Conservation (phyloP, 305 asterid species). For the Solanum aculeatissimum region DNA sequence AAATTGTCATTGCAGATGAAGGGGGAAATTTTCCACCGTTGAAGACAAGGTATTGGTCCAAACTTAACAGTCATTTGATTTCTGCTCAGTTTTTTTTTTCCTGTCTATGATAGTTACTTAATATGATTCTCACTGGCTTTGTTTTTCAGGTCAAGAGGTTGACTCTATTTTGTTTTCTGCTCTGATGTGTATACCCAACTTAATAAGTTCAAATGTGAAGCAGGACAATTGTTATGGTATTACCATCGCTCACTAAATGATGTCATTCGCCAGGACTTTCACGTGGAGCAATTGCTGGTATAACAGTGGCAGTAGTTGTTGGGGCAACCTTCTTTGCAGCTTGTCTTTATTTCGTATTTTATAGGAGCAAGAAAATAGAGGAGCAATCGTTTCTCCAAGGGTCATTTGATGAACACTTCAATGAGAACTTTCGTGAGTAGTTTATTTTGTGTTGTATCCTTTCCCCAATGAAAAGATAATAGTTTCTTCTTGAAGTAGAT, state of each 20-base stretch:
- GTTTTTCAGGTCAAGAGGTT: conserved; percentile 74
- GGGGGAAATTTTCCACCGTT: conserved; percentile 65
- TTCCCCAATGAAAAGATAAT: not conserved
- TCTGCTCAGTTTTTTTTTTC: not conserved
- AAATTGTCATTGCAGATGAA: conserved; percentile 34
- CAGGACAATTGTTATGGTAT: not conserved
- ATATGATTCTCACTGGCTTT: not conserved
- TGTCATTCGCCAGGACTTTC: conserved; percentile 43
- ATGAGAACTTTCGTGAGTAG: conserved; percentile 8
- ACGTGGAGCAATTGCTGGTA: conserved; percentile 65
- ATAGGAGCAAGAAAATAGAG: conserved; percentile 21
- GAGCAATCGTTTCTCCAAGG: conserved; percentile 20
- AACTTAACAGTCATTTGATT: not conserved
- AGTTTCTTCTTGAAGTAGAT: not conserved
- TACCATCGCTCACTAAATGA: not conserved
- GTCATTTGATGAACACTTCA: conserved; percentile 8
- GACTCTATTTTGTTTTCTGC: conserved; percentile 6
- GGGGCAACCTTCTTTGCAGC: conserved; percentile 28
- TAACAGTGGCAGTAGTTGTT: conserved; percentile 42
- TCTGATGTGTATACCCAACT: conserved; percentile 1
- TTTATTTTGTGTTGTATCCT: not conserved
- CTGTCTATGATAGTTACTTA: not conserved
- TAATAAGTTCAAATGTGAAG: not conserved
- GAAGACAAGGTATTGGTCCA: conserved; percentile 9
- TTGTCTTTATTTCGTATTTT: conserved; percentile 36